phyloP scores from a whole-genome alignment of 257 asterid species.

The Knoxia roxburghii region DNA sequence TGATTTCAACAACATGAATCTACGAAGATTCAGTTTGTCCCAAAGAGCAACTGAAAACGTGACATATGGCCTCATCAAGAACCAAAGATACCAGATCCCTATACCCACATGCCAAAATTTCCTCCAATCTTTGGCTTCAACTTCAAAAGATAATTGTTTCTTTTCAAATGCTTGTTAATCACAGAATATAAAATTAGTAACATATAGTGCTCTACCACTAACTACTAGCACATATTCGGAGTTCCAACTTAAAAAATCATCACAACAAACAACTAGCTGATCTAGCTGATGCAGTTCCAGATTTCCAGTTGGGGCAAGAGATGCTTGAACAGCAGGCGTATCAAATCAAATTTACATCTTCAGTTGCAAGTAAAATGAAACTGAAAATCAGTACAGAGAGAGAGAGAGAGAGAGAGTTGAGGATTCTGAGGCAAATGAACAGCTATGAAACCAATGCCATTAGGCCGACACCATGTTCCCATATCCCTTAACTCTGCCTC shows the following conservation, averaged over 20 bases:
- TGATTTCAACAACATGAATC: conserved; percentile 32
- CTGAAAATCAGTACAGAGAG: neutral
- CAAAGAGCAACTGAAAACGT: conserved; percentile 14
- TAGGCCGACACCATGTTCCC: conserved; percentile 38
- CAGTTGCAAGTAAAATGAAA: too few species aligned
- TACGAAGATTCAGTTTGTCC: conserved; percentile 44
- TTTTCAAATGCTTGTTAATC: conserved; percentile 9
- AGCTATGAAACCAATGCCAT: conserved; percentile 12
- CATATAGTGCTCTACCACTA: too few species aligned
- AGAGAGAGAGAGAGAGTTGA: neutral
- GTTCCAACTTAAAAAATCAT: too few species aligned
- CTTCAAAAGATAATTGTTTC: conserved; percentile 1
- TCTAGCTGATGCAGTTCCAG: neutral
- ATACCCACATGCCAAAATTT: conserved; percentile 38
- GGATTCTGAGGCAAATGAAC: conserved; percentile 12
- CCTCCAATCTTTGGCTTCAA: conserved; percentile 6
- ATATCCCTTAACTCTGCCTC: conserved; percentile 37
- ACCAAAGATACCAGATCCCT: conserved; percentile 26
- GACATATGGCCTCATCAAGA: conserved; percentile 11
- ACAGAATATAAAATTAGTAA: too few species aligned
- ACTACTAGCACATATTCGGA: too few species aligned
- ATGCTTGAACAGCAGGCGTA: neutral
- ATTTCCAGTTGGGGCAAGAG: neutral
- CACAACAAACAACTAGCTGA: conserved; percentile 3
- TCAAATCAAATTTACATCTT: neutral